Base-by-base conservation (phyloP, 2,329 filamentous ascomycete genomes). In the Xylariaceae sp. region DNA sequence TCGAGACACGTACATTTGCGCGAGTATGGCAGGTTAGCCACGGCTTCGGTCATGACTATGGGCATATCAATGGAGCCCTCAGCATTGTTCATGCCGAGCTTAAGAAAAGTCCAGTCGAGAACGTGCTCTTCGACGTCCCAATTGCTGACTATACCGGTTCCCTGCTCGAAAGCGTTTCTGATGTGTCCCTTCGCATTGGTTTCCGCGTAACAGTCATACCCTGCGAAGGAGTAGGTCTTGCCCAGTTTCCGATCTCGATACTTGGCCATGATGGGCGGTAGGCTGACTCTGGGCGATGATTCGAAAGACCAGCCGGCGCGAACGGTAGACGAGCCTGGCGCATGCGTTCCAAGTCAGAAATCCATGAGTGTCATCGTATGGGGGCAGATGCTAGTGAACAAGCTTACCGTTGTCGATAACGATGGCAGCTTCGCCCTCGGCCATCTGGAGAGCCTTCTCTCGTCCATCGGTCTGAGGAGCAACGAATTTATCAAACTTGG, bases 71-170 rank as follows among this genome's bases (percentile, higher is more conserved):
- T 85, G 23, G 83, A 80, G 7, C 90, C 90, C 53, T 88, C 84
- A 3, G 80, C 79, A 13, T 85, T 85, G 65, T 95, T 91, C 67
- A 99, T 82, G 3, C 94, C 94, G 57, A 99, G 78, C 76, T 97
- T 97, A 66, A 97, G 81, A 73, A 99, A 99, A 48, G 92, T 83
- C 74, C 97, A 97, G 76, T 99, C 94, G 51, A 99, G 77, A 4
- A 97, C 81, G 60, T 93, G 92, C 74, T 99, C 94, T 85, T 96
- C 92, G 39, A 92, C 92, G 74, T 99, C 94, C 92, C 95, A 99
- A 72, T 97, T 97, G 74, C 90, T 92, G 62, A 97, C 86, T 52
- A 99, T 88, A 64, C 92, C 93, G 50, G 88, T 93, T 23, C 92
- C 92, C 1, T 88, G 84, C 73, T 99, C 94, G 69, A 97, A 97